Percentiles rank a stretch among this genome's conserved stretches.
Evolutionary conservation across 208 protist species (phyloP).

Genomic region (Zelonia costaricensis): DNA sequence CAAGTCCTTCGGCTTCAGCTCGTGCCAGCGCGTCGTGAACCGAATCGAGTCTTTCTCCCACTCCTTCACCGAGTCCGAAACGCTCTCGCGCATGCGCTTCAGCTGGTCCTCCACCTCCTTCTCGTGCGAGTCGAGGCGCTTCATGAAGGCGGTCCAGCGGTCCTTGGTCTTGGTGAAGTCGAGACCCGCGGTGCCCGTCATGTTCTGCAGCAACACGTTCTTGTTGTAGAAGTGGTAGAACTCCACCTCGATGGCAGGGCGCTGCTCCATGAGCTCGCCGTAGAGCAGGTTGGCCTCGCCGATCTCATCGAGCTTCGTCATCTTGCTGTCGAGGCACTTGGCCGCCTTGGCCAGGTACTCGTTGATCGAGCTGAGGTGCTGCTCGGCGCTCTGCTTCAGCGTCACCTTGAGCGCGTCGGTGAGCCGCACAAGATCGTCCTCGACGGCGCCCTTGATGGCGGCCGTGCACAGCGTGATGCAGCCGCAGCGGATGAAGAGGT

Average conservation of each 20-base stretch:
- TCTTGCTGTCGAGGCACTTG: constrained; percentile 72
- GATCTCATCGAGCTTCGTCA: constrained; percentile 95
- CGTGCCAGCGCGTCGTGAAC: constrained; percentile 93
- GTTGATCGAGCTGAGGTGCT: constrained; percentile 84
- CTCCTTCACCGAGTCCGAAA: constrained; percentile 69
- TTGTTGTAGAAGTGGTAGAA: constrained; percentile 94
- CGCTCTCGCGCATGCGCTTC: constrained; percentile 55
- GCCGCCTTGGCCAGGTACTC: constrained; percentile 78
- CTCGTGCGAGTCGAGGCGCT: constrained; percentile 92
- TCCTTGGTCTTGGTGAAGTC: constrained; percentile 76
- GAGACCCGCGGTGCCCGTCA: constrained; percentile 74
- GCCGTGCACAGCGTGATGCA: constrained; percentile 95
- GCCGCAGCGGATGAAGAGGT: constrained; percentile 93
- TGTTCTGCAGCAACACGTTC: constrained; percentile 90
- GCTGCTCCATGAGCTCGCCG: constrained; percentile 82
- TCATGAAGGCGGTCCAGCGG: constrained; percentile 80
- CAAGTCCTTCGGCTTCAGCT: constrained; percentile 93
- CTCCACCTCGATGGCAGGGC: constrained; percentile 79
- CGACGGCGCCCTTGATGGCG: constrained; percentile 92
- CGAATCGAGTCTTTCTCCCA: constrained; percentile 89
- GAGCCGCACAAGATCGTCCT: constrained; percentile 93
- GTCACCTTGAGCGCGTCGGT: constrained; percentile 86
- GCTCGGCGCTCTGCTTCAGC: constrained; percentile 82
- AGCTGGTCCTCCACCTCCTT: constrained; percentile 93
- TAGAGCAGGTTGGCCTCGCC: constrained; percentile 85